Conservation (phyloP, 805 yeast species). For the Wickerhamiella spandovensis region DNA sequence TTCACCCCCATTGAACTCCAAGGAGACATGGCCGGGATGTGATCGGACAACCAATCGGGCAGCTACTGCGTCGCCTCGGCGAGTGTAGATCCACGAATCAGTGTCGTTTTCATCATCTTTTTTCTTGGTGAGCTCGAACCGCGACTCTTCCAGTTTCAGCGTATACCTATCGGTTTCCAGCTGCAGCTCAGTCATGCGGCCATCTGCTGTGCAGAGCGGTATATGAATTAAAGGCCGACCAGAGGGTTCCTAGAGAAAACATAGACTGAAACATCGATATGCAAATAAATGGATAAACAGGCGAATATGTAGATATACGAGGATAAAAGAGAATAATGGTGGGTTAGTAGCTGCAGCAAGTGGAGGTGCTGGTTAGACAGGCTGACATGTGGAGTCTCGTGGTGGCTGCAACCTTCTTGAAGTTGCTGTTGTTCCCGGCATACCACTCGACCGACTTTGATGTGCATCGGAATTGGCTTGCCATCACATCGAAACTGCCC, state of each 20-base stretch:
- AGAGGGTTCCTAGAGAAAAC: too few relatives aligned
- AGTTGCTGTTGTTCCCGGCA: slow-evolving; percentile 50
- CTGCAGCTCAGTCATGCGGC: background rate
- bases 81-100: slow-evolving; percentile 15
- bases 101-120: background rate
- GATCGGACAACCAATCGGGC: slow-evolving; percentile 5
- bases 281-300: too few relatives aligned
- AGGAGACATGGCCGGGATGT: slow-evolving; percentile 7
- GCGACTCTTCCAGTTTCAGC: slow-evolving; percentile 1
- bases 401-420: slow-evolving; percentile 11
- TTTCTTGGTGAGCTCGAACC: slow-evolving; percentile 3
- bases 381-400: slow-evolving; percentile 4
- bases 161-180: slow-evolving; percentile 1
- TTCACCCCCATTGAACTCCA: slow-evolving; percentile 12
- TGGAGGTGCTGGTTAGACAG: background rate
- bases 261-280: too few relatives aligned
- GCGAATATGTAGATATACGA: too few relatives aligned
- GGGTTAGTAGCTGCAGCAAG: too few relatives aligned
- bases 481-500: slow-evolving; percentile 71
- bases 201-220: too few relatives aligned
- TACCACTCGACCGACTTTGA: slow-evolving; percentile 95
- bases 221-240: too few relatives aligned
- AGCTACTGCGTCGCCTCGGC: slow-evolving; percentile 18
- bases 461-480: slow-evolving; percentile 95
- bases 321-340: too few relatives aligned